Conservation (phyloP, 148 eudicot genomes). For the Drosera capensis region DNA sequence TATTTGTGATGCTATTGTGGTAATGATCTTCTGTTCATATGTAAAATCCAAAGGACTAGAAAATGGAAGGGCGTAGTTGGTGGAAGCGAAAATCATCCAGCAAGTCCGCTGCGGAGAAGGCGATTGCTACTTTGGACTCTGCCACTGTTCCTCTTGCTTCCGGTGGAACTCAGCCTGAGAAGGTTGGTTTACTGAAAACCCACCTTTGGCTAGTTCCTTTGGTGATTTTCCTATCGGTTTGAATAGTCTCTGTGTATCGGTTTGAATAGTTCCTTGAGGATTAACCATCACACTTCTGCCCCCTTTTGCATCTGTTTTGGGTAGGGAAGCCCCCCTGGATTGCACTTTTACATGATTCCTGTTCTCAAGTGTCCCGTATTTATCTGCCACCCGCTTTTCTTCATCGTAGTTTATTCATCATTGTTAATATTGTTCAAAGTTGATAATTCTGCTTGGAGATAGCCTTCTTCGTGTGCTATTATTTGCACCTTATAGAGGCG, state of each 20-base stretch:
- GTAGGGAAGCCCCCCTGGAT: too few relatives aligned
- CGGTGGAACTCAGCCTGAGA: conserved; percentile 35
- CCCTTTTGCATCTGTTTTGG: too few relatives aligned
- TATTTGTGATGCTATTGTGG: too few relatives aligned
- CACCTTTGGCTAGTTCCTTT: not conserved
- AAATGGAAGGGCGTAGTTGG: conserved; percentile 83
- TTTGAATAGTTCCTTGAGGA: not conserved
- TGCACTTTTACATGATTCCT: too few relatives aligned
- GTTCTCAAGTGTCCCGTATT: too few relatives aligned
- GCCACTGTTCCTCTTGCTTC: conserved; percentile 23
- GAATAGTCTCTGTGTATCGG: not conserved
- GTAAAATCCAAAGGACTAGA: conserved; percentile 10
- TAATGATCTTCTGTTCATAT: too few relatives aligned
- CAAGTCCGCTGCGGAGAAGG: conserved; percentile 49
- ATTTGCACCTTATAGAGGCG: not conserved
- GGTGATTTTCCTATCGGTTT: not conserved
- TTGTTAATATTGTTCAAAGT: too few relatives aligned
- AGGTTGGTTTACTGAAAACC: conserved; percentile 22
- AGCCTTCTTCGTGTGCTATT: not conserved
- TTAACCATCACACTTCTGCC: too few relatives aligned
- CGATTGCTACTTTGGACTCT: conserved; percentile 32
- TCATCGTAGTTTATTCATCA: too few relatives aligned
- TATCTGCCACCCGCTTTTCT: too few relatives aligned
- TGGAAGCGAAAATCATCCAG: conserved; percentile 90
- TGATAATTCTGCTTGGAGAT: too few relatives aligned